A percentile compares a stretch with the other conserved stretches of the same genome.
Conservation (phyloP, 768 basidiomycete species). For the Lactifluus subvellereus region DNA sequence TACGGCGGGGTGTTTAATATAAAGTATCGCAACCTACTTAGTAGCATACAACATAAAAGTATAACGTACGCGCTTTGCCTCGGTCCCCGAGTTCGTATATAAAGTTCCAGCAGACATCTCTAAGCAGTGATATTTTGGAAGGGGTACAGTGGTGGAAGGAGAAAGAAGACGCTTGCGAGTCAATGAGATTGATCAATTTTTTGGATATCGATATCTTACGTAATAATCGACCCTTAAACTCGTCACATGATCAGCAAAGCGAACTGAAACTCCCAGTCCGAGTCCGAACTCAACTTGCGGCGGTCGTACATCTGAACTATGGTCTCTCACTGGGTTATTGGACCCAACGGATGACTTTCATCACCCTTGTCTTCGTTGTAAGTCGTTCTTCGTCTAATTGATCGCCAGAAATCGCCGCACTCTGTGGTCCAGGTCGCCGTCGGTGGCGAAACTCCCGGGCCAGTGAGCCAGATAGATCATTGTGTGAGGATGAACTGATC, state of each 20-base stretch:
- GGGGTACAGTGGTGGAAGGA: constrained; percentile 20
- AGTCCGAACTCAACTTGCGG: too few relatives aligned
- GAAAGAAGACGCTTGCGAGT: constrained; percentile 24
- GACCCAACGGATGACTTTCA: too few relatives aligned
- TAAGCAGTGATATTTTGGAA: constrained; percentile 12
- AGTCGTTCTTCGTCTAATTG: too few relatives aligned
- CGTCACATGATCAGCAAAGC: not conserved
- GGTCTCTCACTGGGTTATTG: too few relatives aligned
- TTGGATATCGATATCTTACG: constrained; percentile 15
- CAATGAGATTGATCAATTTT: constrained; percentile 17
- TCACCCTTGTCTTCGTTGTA: too few relatives aligned
- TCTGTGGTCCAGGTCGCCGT: too few relatives aligned
- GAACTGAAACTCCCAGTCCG: too few relatives aligned
- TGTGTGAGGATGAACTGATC: too few relatives aligned
- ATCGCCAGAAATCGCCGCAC: too few relatives aligned
- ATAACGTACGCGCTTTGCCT: constrained; percentile 47
- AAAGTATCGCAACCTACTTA: not conserved
- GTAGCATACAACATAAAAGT: not conserved
- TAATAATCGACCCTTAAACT: not conserved
- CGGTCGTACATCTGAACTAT: too few relatives aligned
- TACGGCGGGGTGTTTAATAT: not conserved
- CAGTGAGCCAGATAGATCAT: too few relatives aligned
- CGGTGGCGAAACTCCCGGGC: too few relatives aligned
- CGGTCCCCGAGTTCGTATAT: constrained; percentile 40
- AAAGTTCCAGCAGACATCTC: constrained; percentile 62